Base-by-base conservation (phyloP, 306 rosid species). In the Nissolia schottii region DNA sequence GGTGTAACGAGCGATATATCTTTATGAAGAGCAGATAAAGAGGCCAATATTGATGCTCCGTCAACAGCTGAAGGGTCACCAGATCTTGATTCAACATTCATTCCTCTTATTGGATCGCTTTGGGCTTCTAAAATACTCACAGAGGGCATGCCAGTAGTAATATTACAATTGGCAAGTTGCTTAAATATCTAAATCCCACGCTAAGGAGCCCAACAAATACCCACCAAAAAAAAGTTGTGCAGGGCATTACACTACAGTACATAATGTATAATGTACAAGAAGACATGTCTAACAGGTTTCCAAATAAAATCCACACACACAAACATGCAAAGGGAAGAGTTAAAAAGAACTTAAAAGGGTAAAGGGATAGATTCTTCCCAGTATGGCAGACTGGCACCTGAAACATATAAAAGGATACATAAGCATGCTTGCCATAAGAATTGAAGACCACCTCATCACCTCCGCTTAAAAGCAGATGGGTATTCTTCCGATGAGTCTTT, bases 391-490 rank as follows among this genome's bases (percentile, higher is more conserved):
- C 67, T 45, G 46, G 43, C 41, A 32, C 48, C 60, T 77, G 49
- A 69, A 78, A 45, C 62, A 51, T 66, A 56, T 45, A 79, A 85
- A 82, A 95, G 99, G 99, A 95, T 95, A 95, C 99, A 79, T 95
- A 95, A 64, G 96, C 90, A 81, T 91, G 93, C 77, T 82, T 91
- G 75, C 89, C 87, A 18, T 84, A 79, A 32, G 86, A 68, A 70
- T 83, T 75, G 63, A 95, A 95, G 68, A 91, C 88, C 53, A 95
- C 81, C 83, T 95, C 99, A 58, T 95, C 99, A 2, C 99, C 99
- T 79, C 96, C 96, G 14, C 57, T 88, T 51, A 95, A 81, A 56
- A 81, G 66, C 28, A 85, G 68, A 40, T 86, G 82, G 50, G 87
- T 73, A 77, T 73, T 85, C 81, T 82, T 90, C 41, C 64, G 81